Base-by-base conservation (phyloP, 2,329 filamentous ascomycete species). In the Aspergillus tubingensis region DNA sequence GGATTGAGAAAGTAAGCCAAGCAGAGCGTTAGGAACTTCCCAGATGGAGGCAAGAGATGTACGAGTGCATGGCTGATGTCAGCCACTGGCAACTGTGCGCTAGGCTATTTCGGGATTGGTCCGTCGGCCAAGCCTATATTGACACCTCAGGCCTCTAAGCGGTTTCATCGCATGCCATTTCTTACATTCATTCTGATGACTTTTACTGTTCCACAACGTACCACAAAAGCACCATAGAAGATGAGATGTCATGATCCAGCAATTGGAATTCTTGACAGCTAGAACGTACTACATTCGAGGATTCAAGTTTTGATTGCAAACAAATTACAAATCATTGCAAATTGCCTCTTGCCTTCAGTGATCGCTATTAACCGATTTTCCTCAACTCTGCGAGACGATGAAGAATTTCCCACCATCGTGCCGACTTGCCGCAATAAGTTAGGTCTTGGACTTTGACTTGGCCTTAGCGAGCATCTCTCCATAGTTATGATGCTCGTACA, bases 51-150 rank as follows among this genome's bases (percentile, higher is more conserved):
- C 32, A 2, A 36, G 19, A 21, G 8, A 5, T 15, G n/a, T 21
- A n/a, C 5, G 27, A 25, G 51, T 36, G n/a, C 21, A 52, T 52
- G 55, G 55, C 55, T 57, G 55, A 57, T 51, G 55, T 57, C 32
- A 57, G 55, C 55, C 55, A 57, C 38, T 36, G 4, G 30, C 4
- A 5, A 36, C 10, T 13, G 11, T 36, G 11, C 32, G 32, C 32
- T 36, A 36, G 32, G 32, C 32, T 36, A 36, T 36, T 36, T 15
- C 2, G 10, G 32, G 32, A 36, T 36, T 36, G 5, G 32, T 36
- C 4, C 5, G 11, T 13, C 4, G 4, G 11, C 11, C 32, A 2
- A 36, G 2, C 32, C 32, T 5, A 36, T 13, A 36, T 36, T 36
- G 32, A 36, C 32, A 36, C 32, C 32, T 36, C 32, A 36, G 32